Evolutionary conservation across 129 eudicot genomes (phyloP).

Genomic region (Flaveria robusta): DNA sequence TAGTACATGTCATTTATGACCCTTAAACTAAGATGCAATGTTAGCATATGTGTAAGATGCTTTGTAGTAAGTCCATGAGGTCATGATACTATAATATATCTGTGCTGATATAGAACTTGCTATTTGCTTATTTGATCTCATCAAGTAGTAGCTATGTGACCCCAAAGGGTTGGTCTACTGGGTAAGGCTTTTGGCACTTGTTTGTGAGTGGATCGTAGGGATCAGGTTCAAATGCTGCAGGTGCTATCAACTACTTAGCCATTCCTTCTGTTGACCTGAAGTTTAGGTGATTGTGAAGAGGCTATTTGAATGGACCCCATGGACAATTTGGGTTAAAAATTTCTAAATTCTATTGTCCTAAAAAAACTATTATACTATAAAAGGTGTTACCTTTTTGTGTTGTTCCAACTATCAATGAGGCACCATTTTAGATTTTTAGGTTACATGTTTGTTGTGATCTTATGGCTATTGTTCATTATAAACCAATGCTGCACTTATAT

Average conservation of each 20-base stretch:
- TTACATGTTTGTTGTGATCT: not conserved
- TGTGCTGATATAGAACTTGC: slow-evolving; percentile 17
- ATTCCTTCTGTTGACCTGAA: not conserved
- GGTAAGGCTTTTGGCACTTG: slow-evolving; percentile 1
- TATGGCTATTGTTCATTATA: not conserved
- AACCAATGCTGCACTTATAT: not conserved
- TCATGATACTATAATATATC: slow-evolving; percentile 11
- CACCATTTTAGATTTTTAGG: not conserved
- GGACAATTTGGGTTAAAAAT: not conserved
- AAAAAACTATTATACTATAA: not conserved
- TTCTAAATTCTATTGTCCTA: not conserved
- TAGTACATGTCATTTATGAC: not conserved
- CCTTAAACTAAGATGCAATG: slow-evolving; percentile 5
- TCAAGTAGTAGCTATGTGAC: not conserved
- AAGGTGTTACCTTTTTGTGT: not conserved
- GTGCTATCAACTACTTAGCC: not conserved
- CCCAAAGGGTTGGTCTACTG: not conserved
- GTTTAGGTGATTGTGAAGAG: not conserved
- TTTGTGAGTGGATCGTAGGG: not conserved
- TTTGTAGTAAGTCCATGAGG: slow-evolving; percentile 4
- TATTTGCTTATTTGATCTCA: not conserved
- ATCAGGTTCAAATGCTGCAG: not conserved
- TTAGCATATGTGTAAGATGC: slow-evolving; percentile 28
- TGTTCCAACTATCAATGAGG: not conserved
- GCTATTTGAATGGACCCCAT: not conserved